Evolutionary conservation across 257 asterid species (phyloP).

Genomic region (Knoxia roxburghii): DNA sequence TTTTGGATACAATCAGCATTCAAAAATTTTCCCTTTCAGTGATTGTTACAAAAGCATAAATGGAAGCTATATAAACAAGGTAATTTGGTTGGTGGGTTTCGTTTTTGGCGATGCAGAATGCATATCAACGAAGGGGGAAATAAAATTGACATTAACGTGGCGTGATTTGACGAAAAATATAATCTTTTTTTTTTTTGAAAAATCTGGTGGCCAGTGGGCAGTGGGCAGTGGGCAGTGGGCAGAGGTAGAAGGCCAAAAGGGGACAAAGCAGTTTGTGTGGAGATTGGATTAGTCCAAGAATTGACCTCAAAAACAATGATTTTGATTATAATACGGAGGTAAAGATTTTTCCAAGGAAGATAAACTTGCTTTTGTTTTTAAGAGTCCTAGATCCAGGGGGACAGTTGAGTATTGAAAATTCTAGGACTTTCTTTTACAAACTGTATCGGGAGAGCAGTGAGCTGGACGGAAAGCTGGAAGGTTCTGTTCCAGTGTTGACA

Average conservation of each 20-base stretch:
- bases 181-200: too few species aligned
- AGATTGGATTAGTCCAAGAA: not conserved
- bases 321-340: slow-evolving; percentile 1
- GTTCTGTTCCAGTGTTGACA: not conserved
- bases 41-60: not conserved
- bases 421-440: slow-evolving; percentile 17
- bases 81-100: slow-evolving; percentile 9
- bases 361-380: not conserved
- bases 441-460: not conserved
- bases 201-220: slow-evolving; percentile 25
- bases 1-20: slow-evolving; percentile 10
- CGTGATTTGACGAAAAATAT: too few species aligned
- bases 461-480: slow-evolving; percentile 33
- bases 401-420: slow-evolving; percentile 6
- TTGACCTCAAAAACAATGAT: not conserved
- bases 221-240: too few species aligned
- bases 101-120: slow-evolving; percentile 7
- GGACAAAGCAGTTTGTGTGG: not conserved
- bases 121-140: not conserved
- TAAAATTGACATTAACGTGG: not conserved
- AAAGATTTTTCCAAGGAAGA: slow-evolving; percentile 12
- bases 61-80: slow-evolving; percentile 4
- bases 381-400: not conserved
- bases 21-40: not conserved
- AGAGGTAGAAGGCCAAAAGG: too few species aligned